Base-by-base conservation (phyloP, 768 basidiomycete genomes). In the Paxillus involutus region DNA sequence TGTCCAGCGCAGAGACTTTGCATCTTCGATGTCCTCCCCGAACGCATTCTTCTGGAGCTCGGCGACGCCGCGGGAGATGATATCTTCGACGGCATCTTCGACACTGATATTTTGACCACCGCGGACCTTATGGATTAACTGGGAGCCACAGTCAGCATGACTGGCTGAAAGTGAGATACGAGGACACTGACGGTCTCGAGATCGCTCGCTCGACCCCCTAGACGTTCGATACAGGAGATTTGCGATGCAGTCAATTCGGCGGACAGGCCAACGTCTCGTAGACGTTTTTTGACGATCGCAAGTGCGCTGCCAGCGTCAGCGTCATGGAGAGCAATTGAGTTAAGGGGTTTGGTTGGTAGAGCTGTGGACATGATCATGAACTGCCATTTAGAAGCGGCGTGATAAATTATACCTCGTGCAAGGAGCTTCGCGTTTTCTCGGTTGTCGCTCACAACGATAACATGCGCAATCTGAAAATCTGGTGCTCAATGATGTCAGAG, bases 21-120 rank as follows among this genome's bases (percentile, higher is more conserved):
- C 88, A 63, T 97, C 95, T 51, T 96, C 93, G 1, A 77, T 71
- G 64, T 97, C 95, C 59, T 97, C 94, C 0, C 94, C 96, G 65
- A 98, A 99, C 0, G 91, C 91, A 44, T 82, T 88, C 78, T 98
- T 98, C 44, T 90, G 77, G 47, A 98, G 73, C 67, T 97, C 94
- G 33, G 84, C 79, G 10, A 94, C 83, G 33, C 86, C 87, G 14
- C 91, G 81, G 19, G 73, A 71, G 55, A 97, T 83, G 61, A 98
- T 92, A 63, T 98, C 95, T 63, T 95, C 91, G 6, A 97, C 89
- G 1, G 93, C 92, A 37, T 89, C 89, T 49, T 84, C 77, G 3
- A 95, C 80, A 14, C 66, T 73, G 3, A 94, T 80, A 14, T 66
- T 73, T 71, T 83, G 81, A 2, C 92, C 90, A 46, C 78, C 85